Evolutionary conservation across 2,329 filamentous ascomycete genomes (phyloP), one percentile per base, ranked within the genome.

Genomic region (Alternaria arbusti): DNA sequence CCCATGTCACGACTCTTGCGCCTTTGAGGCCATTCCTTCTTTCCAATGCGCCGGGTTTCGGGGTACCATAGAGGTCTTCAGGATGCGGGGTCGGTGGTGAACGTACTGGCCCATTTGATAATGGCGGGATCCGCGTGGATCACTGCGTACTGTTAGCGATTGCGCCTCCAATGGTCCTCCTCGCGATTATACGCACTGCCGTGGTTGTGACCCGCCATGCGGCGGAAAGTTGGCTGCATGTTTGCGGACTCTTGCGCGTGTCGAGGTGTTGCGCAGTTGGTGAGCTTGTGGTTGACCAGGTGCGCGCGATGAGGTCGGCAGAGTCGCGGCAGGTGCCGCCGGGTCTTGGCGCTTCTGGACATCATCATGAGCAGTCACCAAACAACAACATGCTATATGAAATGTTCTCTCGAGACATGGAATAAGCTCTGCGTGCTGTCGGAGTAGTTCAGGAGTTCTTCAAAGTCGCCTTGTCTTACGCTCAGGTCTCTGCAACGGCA

Each of bases 81-180:
- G 13, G 4, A 6, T 36, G 74, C 13, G 49, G 80, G 76, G 70
- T 79, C 71, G 72, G 80, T 74, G 65, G 81, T 79, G 80, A 67
- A 78, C 79, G 73, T 82, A 85, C 80, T 81, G 78, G 79, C 80
- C 82, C 85, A 87, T 84, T 84, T 84, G 78, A 84, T 81, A 78
- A 87, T 76, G 70, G 86, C 86, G 71, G 87, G 86, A 79, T 87
- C 85, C 78, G 83, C 79, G 71, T 82, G 79, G 73, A 86, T 74
- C 65, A 80, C 84, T 86, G 73, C 40, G 25, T 57, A 28, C 32
- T 23, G 69, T 78, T 69, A 77, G 75, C 70, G 54, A 73, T 72
- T 74, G 66, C 61, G 59, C 52, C 40, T 32, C 12, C 22, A 10
- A 43, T 28, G 13, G 9, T 25, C 20, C 52, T 61, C 62, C 49